Evolutionary conservation across 768 basidiomycete species (phyloP).

Genomic region (Exidia glandulosa): DNA sequence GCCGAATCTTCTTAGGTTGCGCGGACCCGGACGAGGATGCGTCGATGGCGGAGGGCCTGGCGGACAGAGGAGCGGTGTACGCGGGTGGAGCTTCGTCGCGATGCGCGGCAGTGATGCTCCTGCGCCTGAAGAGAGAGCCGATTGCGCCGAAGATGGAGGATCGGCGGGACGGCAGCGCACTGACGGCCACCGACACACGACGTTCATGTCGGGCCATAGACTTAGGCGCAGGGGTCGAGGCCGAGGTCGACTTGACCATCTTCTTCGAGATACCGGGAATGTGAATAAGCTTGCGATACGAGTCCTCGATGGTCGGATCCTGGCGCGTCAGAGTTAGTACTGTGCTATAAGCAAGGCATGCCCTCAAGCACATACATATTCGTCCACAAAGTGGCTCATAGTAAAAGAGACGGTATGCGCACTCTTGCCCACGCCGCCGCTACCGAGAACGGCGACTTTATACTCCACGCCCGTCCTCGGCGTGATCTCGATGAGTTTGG

Average conservation of each 20-base stretch:
- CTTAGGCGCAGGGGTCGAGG: too few relatives aligned
- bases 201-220: not conserved
- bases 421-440: slow-evolving; percentile 3
- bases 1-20: not conserved
- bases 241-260: too few relatives aligned
- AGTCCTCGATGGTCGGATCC: slow-evolving; percentile 5
- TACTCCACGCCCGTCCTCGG: not conserved
- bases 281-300: slow-evolving; percentile 1
- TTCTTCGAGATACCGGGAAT: not conserved
- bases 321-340: not conserved
- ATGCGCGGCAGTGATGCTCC: not conserved
- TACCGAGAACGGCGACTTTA: not conserved
- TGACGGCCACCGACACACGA: not conserved
- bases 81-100: not conserved
- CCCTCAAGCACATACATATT: not conserved
- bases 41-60: too few relatives aligned
- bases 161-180: not conserved
- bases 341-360: too few relatives aligned
- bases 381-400: slow-evolving; percentile 1
- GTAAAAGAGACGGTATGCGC: not conserved
- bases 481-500: not conserved
- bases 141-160: not conserved
- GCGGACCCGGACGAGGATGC: not conserved
- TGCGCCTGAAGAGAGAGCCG: not conserved
- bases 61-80: not conserved